Base-by-base conservation (phyloP, 768 basidiomycete genomes). In the Pholiota conissans region DNA sequence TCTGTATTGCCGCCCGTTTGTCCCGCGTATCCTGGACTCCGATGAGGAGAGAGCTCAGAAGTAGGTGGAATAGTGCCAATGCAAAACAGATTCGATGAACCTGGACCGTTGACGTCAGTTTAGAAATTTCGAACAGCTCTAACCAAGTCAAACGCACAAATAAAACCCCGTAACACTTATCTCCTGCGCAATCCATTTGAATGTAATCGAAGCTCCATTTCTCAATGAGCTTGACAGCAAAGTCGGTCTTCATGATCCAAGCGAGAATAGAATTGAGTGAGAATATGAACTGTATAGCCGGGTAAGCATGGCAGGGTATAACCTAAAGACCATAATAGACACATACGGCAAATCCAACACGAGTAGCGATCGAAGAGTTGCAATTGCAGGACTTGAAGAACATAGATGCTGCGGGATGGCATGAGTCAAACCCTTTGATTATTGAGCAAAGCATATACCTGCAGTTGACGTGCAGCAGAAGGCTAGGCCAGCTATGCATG, bases 381-480 rank as follows among this genome's bases (percentile, higher is more conserved):
- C 97, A 99, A 70, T 98, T 98, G 74, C 96, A 99, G 29, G 91
- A 94, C 79, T 97, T 98, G 83, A 88, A 95, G 77, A 97, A 93
- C 84, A 96, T 94, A 32, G 92, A 94, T 3, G 95, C 95, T 87
- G 74, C 65, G 63, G 47, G 45, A 39, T 30, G 42, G 60, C 56
- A 59, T 37, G 61, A 56, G 24, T 47, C 27, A n/a, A 51, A 50
- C 20, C 34, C 52, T 13, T 22, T 22, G 46, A 46, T 56, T n/a
- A 40, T 22, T 7, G 10, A 16, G 22, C 16, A 9, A 34, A 37
- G 29, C 26, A 71, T 80, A 60, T 58, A 87, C 91, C 91, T 65
- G 91, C 91, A 42, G 86, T 91, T 35, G 90, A 92, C 7, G 91
- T 92, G 66, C 85, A 94, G 72, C 86, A 93, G 69, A 94, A 94